Evolutionary conservation across 2,329 filamentous ascomycete genomes (phyloP).

Genomic region (Epichloe sylvatica): DNA sequence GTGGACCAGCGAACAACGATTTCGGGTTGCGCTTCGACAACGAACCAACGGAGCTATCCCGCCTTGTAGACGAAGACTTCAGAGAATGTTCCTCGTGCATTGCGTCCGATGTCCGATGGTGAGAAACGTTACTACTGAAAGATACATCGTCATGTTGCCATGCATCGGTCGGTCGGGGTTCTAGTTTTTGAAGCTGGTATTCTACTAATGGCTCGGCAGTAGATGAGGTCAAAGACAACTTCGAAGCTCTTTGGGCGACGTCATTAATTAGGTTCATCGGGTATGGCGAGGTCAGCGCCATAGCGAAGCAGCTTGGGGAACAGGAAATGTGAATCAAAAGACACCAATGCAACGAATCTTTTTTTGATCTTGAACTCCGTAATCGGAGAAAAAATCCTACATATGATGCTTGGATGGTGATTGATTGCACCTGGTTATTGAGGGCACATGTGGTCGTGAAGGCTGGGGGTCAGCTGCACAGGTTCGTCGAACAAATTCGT

Average conservation of each 20-base stretch:
- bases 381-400: background rate
- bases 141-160: slow-evolving; percentile 9
- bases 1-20: slow-evolving; percentile 33
- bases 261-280: slow-evolving; percentile 16
- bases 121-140: background rate
- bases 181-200: slow-evolving; percentile 26
- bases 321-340: background rate
- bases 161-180: slow-evolving; percentile 22
- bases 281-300: slow-evolving; percentile 12
- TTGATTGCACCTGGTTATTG: too few relatives aligned
- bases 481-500: too few relatives aligned
- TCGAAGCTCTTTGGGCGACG: slow-evolving; percentile 12
- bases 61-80: slow-evolving; percentile 11
- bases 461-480: too few relatives aligned
- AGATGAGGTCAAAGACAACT: slow-evolving; percentile 14
- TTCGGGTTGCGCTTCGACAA: slow-evolving; percentile 19
- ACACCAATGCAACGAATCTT: background rate
- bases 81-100: slow-evolving; percentile 6
- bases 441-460: too few relatives aligned
- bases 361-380: background rate
- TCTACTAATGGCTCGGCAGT: slow-evolving; percentile 16
- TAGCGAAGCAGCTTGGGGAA: background rate
- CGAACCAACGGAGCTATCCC: slow-evolving; percentile 16
- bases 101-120: background rate
- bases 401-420: background rate